These are phyloP conservation scores for Macrolepiota albuminosa DNA, from an alignment of 768 basidiomycete species.

Conservation along the genomic window DNA sequence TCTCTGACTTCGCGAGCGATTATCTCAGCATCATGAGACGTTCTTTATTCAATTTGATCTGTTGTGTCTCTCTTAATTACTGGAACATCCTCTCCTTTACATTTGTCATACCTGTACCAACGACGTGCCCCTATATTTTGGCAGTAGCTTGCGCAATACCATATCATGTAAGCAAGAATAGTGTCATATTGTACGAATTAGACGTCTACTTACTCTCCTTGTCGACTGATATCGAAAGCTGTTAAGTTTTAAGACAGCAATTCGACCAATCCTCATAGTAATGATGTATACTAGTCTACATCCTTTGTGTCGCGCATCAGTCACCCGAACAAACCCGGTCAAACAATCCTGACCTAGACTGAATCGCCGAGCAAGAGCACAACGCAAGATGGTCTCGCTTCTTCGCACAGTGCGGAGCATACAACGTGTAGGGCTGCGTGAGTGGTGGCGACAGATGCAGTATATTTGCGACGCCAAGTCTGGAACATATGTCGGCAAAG, in stretches of 20 bases:
- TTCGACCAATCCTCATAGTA: no score
- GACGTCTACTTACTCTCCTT: conserved; percentile 5
- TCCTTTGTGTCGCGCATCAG: background rate
- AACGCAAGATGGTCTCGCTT: conserved; percentile 58
- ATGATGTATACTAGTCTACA: no score
- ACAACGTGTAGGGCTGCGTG: conserved; percentile 67
- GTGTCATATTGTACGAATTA: conserved; percentile 19
- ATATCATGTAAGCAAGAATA: conserved; percentile 9
- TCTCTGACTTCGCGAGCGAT: background rate
- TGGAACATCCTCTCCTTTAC: conserved; percentile 2
- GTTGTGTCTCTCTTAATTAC: conserved; percentile 11
- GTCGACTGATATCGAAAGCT: background rate
- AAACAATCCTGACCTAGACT: conserved; percentile 19
- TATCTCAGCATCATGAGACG: conserved; percentile 7
- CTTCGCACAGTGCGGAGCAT: conserved; percentile 72
- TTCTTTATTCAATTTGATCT: conserved; percentile 17
- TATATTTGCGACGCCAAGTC: conserved; percentile 94
- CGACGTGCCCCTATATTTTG: conserved; percentile 4
- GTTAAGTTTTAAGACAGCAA: no score
- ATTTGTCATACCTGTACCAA: conserved; percentile 9
- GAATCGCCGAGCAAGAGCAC: background rate
- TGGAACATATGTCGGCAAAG: conserved; percentile 68
- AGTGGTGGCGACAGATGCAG: conserved; percentile 91
- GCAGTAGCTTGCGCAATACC: background rate
- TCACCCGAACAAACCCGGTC: conserved; percentile 26